Evolutionary conservation across 805 yeast species (phyloP), one percentile per base, ranked within the genome.

Genomic region (Ogataea paraovalis): DNA sequence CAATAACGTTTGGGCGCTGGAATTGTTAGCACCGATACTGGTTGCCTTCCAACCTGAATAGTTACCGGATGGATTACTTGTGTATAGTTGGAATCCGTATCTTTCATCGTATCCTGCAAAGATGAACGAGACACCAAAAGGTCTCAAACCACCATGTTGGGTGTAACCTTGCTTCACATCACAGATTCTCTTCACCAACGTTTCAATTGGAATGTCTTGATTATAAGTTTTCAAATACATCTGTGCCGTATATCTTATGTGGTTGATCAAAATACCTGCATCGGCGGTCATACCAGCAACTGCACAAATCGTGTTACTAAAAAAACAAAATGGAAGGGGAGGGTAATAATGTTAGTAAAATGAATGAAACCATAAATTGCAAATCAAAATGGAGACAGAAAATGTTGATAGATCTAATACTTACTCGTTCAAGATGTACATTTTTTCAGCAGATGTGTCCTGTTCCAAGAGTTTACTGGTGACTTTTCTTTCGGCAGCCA

Each of bases 21-120:
- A 80, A 54, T 89, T 90, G 71, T 94, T 94, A 43, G 97, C 96
- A 38, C 99, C 99, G 50, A 94, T 91, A 58, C 89, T 79, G 30
- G 97, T 92, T 39, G 99, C 99, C 69, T 87, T 90, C 99, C 99
- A 94, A 22, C 99, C 98, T 19, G 96, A 81, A 67, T 91, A 94
- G 70, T 94, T 94, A 23, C 99, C 99, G 0, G 96, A 87, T 13
- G 99, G 99, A 65, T 94, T 94, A 21, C 96, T 86, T 5, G 97
- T 91, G 71, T 84, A 94, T 56, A 94, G 74, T 68, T 94, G 99
- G 74, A 85, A 94, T 28, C 90, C 90, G 60, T 83, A 84, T 60
- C 88, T 73, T 45, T 89, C 92, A 66, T 94, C 99, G 62, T 83
- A 85, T 7, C 99, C 99, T 5, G 98, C 99, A 63, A 87, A 94